These are phyloP conservation scores for Magnolia kwangsiensis DNA, from an alignment of 164 flowering plant genomes.

Conservation along the genomic window DNA sequence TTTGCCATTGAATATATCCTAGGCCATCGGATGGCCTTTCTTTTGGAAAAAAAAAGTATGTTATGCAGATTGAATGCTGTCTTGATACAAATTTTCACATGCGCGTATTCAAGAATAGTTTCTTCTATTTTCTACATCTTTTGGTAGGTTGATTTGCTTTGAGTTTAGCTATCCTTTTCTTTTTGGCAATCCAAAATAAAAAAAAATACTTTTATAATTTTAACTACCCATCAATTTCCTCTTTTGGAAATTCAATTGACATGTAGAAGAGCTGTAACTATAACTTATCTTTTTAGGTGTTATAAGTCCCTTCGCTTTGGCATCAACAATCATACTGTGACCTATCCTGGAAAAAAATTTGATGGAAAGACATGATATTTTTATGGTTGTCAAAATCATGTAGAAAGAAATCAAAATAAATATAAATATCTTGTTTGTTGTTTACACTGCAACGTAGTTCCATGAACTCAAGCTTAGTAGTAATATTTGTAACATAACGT, in stretches of 20 bases:
- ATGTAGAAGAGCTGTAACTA: neutral
- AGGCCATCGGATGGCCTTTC: too few relatives aligned
- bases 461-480: slow-evolving; percentile 97
- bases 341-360: slow-evolving; percentile 60
- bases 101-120: neutral
- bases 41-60: too few relatives aligned
- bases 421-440: slow-evolving; percentile 59
- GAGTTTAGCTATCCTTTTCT: neutral
- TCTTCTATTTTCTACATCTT: slow-evolving; percentile 1
- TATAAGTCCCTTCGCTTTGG: slow-evolving; percentile 71
- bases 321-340: slow-evolving; percentile 81
- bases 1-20: too few relatives aligned
- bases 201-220: neutral
- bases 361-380: neutral
- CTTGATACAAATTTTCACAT: neutral
- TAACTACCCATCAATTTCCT: neutral
- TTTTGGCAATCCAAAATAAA: neutral
- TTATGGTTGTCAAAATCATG: neutral
- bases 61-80: neutral
- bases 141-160: neutral
- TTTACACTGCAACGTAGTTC: slow-evolving; percentile 97
- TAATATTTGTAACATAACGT: slow-evolving; percentile 75
- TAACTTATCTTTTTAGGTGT: slow-evolving; percentile 78
- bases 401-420: neutral
- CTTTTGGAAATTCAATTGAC: neutral